A percentile compares a stretch with the other conserved stretches of the same genome.
Conservation (phyloP, 371 early-diverging fungal species). For the Mucor circinelloides region DNA sequence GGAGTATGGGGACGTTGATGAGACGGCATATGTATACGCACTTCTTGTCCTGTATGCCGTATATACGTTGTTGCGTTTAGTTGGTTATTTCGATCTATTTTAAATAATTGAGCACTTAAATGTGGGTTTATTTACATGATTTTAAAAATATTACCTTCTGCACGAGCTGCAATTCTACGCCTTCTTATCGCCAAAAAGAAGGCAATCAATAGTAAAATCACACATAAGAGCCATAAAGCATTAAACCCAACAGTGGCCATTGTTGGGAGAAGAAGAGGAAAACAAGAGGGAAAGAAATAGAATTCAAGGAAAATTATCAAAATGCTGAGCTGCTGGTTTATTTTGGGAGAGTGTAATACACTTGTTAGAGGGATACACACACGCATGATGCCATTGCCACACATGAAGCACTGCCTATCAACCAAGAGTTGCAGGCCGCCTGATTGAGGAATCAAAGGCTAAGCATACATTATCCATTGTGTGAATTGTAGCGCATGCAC, state of each 20-base stretch:
- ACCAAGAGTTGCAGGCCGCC: no score
- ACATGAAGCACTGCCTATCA: no score
- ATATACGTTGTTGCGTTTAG: neutral
- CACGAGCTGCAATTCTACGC: slow-evolving; percentile 5
- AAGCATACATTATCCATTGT: no score
- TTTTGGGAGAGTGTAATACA: neutral
- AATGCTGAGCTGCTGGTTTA: neutral
- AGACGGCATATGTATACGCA: slow-evolving; percentile 8
- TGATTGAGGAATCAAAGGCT: no score
- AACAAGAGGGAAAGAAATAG: neutral
- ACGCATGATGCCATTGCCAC: no score
- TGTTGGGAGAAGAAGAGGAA: neutral
- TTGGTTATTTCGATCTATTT: neutral
- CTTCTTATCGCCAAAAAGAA: slow-evolving; percentile 18
- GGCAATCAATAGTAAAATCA: slow-evolving; percentile 15
- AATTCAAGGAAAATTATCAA: slow-evolving; percentile 1
- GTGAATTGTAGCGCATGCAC: no score
- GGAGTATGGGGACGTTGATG: no score
- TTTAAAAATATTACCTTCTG: neutral
- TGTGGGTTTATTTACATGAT: neutral
- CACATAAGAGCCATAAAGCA: slow-evolving; percentile 21
- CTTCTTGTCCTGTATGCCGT: slow-evolving; percentile 4
- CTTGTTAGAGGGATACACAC: no score
- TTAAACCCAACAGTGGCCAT: slow-evolving; percentile 6
- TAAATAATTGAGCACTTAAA: neutral